Evolutionary conservation across 148 eudicot genomes (phyloP).

Genomic region (Spergularia marina): DNA sequence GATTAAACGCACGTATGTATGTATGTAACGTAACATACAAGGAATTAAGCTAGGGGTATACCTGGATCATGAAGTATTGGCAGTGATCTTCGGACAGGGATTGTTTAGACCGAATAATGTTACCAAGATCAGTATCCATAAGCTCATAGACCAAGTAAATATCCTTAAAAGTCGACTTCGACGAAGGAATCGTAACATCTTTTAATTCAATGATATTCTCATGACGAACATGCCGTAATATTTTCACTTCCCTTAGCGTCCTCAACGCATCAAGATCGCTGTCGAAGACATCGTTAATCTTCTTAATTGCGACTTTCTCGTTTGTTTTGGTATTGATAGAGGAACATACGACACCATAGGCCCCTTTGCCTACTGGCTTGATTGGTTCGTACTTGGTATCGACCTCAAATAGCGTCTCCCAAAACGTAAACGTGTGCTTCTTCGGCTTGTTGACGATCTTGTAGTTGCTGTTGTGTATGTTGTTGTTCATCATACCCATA

Average conservation of each 20-base stretch:
- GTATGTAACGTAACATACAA: not conserved
- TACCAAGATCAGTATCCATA: slow-evolving; percentile 50
- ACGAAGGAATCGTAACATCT: slow-evolving; percentile 39
- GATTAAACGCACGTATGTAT: too few species aligned
- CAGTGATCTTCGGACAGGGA: slow-evolving; percentile 37
- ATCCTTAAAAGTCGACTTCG: slow-evolving; percentile 31
- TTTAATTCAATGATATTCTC: slow-evolving; percentile 47
- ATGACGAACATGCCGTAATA: slow-evolving; percentile 36
- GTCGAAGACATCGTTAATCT: slow-evolving; percentile 39
- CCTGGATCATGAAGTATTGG: slow-evolving; percentile 43
- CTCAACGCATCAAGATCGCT: slow-evolving; percentile 27
- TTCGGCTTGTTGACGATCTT: not conserved
- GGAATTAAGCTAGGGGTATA: not conserved
- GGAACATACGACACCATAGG: slow-evolving; percentile 47
- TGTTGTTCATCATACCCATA: not conserved
- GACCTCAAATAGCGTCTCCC: slow-evolving; percentile 40
- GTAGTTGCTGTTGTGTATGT: not conserved
- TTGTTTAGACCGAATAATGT: slow-evolving; percentile 36
- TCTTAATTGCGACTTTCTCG: slow-evolving; percentile 50
- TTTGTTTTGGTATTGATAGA: slow-evolving; percentile 36
- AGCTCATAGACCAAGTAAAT: slow-evolving; percentile 49
- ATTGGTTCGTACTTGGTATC: slow-evolving; percentile 40
- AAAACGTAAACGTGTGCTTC: slow-evolving; percentile 32
- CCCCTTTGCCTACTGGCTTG: slow-evolving; percentile 41
- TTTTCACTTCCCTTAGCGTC: slow-evolving; percentile 37